A percentile compares a stretch with the other conserved stretches of the same genome.
These are phyloP conservation scores for Xylaria polymorpha DNA, from an alignment of 2,329 filamentous ascomycete species.

Conservation along the genomic window DNA sequence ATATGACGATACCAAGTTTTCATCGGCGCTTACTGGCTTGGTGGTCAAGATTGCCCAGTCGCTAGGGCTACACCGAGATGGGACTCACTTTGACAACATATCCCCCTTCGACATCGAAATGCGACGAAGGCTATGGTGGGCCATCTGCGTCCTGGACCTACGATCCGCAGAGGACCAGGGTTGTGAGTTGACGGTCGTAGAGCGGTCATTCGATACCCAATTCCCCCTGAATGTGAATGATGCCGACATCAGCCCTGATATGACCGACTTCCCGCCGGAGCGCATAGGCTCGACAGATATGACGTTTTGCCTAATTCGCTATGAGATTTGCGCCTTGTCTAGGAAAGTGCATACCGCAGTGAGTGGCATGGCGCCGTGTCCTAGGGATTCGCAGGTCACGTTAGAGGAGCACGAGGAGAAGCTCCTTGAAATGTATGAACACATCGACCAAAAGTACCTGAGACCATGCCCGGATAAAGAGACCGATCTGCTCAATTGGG, in stretches of 20 bases:
- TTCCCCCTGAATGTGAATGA: constrained; percentile 70
- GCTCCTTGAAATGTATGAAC: constrained; percentile 59
- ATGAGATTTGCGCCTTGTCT: constrained; percentile 57
- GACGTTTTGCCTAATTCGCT: constrained; percentile 58
- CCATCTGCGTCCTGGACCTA: constrained; percentile 68
- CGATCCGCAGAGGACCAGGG: constrained; percentile 71
- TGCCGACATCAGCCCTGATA: constrained; percentile 60
- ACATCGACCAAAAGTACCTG: constrained; percentile 66
- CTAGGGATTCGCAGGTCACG: constrained; percentile 48
- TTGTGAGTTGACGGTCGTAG: constrained; percentile 60
- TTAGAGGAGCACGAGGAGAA: constrained; percentile 59
- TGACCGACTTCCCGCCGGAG: constrained; percentile 58
- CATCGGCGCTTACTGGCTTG: constrained; percentile 73
- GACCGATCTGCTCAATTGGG: constrained; percentile 61
- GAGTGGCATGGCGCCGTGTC: constrained; percentile 50
- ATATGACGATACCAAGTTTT: constrained; percentile 63
- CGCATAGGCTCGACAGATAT: constrained; percentile 66
- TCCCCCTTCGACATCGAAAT: constrained; percentile 72
- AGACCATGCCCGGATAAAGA: constrained; percentile 60
- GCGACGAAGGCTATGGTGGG: constrained; percentile 71
- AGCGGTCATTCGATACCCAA: constrained; percentile 62
- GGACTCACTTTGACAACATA: constrained; percentile 62
- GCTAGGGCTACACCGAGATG: constrained; percentile 69
- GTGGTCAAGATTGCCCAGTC: constrained; percentile 67
- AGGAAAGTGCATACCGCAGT: constrained; percentile 54